These are phyloP conservation scores for Cladochytrium replicatum DNA, from an alignment of 192 early-diverging fungal genomes.

Conservation along the genomic window DNA sequence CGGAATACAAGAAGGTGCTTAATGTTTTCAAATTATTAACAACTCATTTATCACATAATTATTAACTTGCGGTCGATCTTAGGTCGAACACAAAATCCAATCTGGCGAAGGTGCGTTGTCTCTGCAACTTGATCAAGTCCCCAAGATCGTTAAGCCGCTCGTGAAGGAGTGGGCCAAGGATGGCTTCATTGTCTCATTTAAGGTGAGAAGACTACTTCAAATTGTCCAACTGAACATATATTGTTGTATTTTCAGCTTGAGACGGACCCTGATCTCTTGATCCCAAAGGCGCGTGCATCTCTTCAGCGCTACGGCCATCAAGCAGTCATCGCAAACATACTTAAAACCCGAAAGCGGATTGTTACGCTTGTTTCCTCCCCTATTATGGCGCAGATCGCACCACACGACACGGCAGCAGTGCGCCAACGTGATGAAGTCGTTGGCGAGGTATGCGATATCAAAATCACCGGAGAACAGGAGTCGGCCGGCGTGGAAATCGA, in stretches of 20 bases:
- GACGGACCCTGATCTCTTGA: conserved; percentile 74
- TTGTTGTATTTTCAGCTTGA: too few species aligned
- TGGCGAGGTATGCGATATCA: conserved; percentile 26
- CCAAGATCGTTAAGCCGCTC: conserved; percentile 88
- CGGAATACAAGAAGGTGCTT: conserved; percentile 73
- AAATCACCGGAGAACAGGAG: conserved; percentile 42
- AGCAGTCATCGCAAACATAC: conserved; percentile 91
- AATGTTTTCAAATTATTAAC: too few species aligned
- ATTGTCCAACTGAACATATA: too few species aligned
- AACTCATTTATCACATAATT: too few species aligned
- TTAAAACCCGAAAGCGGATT: conserved; percentile 74
- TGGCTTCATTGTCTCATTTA: conserved; percentile 95
- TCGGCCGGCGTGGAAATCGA: conserved; percentile 58
- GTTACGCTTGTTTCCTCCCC: conserved; percentile 61
- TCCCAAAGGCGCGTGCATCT: conserved; percentile 68
- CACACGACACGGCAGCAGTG: too few species aligned
- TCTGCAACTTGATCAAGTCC: conserved; percentile 88
- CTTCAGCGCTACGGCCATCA: conserved; percentile 88
- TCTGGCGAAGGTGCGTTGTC: conserved; percentile 76
- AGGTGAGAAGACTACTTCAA: conserved; percentile 45
- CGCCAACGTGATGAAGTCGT: conserved; percentile 29
- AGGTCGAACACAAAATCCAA: conserved; percentile 95
- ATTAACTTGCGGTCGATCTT: background rate
- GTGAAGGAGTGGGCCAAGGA: conserved; percentile 85
- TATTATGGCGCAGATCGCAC: too few species aligned